Evolutionary conservation across 495 filamentous ascomycete species (phyloP), one percentile per base, ranked within the genome.

Genomic region (Annulohypoxylon bovei): DNA sequence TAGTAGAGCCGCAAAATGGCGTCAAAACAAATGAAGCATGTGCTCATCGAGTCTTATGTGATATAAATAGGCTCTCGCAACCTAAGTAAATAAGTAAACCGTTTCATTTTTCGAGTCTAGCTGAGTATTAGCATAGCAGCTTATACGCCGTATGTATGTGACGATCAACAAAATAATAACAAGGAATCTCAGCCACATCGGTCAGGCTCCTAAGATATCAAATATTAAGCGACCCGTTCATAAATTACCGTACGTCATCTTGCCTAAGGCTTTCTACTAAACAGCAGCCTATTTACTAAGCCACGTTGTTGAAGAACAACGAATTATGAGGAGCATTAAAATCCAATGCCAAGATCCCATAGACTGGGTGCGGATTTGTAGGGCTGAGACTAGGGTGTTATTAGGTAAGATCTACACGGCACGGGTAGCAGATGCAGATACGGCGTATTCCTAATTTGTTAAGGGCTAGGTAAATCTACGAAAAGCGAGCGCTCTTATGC

Each of bases 391-490:
- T 2, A 22, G 28, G 6, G 33, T 33, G 33, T 1, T 27, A 27
- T 55, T 16, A 23, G 44, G 52, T 14, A 63, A 16, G 58, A 59
- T 71, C 58, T 32, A 3, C 57, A 40, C 49, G 14, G 39, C 40
- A 20, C 20, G 32, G 56, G 42, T 18, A 7, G 14, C 6, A 35
- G n/a, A 42, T 7, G 57, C 62, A 63, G 63, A 71, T 71, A 67
- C 58, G 63, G 23, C 68, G 58, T 71, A 67, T 71, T 35, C 40
- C 33, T 14, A 37, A 27, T 59, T 25, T 5, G 68, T 49, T 23
- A 53, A 54, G 32, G 37, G 32, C 30, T 9, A 22, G 53, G 23
- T 37, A 44, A 14, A 33, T 55, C 44, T 47, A n/a, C 12, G 22
- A 4, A 1, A 42, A 35, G 6, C 22, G 27, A 25, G 27, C n/a